Base-by-base conservation (phyloP, 2,329 filamentous ascomycete species). In the Sarocladium strictum region DNA sequence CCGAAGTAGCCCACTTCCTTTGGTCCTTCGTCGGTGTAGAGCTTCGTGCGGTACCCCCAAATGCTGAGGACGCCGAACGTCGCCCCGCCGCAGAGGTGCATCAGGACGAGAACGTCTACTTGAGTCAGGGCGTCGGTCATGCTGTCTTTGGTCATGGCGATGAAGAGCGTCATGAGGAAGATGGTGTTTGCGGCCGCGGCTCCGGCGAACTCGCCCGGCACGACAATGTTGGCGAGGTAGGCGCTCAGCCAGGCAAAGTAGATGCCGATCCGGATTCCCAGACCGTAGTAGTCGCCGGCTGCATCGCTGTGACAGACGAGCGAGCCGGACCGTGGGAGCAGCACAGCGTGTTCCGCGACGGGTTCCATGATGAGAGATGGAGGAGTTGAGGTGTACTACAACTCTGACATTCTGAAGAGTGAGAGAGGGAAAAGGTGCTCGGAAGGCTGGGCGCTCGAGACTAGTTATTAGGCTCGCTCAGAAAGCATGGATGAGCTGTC, bases 251-350 rank as follows among this genome's bases (percentile, higher is more conserved):
- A 67, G 51, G 64, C 58, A 40, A 67, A 65, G 58, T 68, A 69
- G 55, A 69, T 58, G 21, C 66, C 65, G 27, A 68, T 59, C 12
- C 66, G 61, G 26, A 67, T 63, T 3, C 66, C 66, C 21, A 67
- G 61, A 21, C 66, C 65, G 53, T 67, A 68, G 57, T 67, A 64
- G 57, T 68, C 64, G 17, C 60, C 55, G n/a, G 63, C 64, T 23
- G 57, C 53, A 3, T 62, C 56, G 35, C 58, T 59, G n/a, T 52
- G 37, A 53, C 58, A 63, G 14, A 24, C 47, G 21, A 51, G 43
- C 11, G 43, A 29, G 21, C 26, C 23, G 23, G 43, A 49, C 23
- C 43, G 37, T 32, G 12, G 29, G 29, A 6, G 6, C 7, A 12
- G 12, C 12, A 12, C 12, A 32, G 12, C 7, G 6, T 32, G 29